Conservation (phyloP, 2,329 filamentous ascomycete species). For the Zasmidium angulare region DNA sequence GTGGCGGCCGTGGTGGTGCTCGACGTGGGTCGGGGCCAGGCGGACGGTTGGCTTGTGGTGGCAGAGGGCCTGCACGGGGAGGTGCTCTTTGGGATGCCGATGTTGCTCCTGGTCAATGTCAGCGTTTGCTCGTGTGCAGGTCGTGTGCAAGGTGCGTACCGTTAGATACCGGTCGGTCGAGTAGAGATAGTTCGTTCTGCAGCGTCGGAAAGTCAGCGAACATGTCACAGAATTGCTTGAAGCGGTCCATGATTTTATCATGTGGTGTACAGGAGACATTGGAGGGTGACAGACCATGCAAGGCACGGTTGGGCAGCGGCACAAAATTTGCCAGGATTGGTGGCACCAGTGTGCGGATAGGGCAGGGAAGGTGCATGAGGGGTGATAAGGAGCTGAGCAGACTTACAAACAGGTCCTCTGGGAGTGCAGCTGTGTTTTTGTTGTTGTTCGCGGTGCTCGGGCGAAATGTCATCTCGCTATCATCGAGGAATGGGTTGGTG, state of each 20-base stretch:
- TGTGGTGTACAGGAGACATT: conserved; percentile 4
- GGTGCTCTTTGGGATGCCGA: conserved; percentile 36
- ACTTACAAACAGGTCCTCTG: conserved; percentile 78
- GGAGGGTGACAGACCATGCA: conserved; percentile 3
- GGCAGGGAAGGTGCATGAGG: conserved; percentile 21
- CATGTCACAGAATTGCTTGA: conserved; percentile 38
- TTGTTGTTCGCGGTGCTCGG: conserved; percentile 11
- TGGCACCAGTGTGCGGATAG: conserved; percentile 21
- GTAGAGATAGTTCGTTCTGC: conserved; percentile 67
- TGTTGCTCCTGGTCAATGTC: conserved; percentile 4
- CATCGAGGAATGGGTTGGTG: conserved; percentile 71
- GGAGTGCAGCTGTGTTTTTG: conserved; percentile 47
- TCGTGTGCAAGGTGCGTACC: conserved; percentile 26
- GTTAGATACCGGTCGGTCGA: conserved; percentile 54
- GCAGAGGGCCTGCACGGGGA: conserved; percentile 44
- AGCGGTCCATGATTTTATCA: conserved; percentile 40
- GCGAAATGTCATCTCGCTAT: conserved; percentile 23
- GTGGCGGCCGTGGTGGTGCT: conserved; percentile 40
- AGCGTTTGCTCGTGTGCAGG: background rate
- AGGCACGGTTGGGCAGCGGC: conserved; percentile 3
- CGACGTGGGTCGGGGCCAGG: conserved; percentile 56
- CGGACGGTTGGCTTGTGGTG: conserved; percentile 57
- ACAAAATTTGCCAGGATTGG: conserved; percentile 15
- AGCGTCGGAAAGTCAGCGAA: conserved; percentile 45
- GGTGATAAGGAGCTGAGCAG: conserved; percentile 10